These are phyloP conservation scores for Torrubiellomyces zombiae DNA, from an alignment of 2,329 filamentous ascomycete genomes.

Conservation along the genomic window DNA sequence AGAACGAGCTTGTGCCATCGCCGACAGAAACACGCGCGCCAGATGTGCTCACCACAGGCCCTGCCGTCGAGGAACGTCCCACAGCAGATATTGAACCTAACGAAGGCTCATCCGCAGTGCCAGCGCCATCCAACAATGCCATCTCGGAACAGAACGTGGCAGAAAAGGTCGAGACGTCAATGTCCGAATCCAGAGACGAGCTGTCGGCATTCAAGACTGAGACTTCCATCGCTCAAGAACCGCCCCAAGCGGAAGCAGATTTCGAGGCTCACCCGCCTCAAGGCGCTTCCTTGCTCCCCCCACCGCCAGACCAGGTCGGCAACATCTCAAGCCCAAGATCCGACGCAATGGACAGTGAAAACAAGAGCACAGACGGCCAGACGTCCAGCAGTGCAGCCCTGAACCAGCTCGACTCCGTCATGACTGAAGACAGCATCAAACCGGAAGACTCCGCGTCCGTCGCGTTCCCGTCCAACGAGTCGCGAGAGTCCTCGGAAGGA, in stretches of 20 bases:
- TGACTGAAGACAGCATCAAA: constrained; percentile 21
- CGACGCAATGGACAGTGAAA: constrained; percentile 11
- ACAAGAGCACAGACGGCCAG: constrained; percentile 12
- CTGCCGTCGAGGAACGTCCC: neutral
- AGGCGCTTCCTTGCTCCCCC: constrained; percentile 16
- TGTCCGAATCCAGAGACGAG: too few relatives aligned
- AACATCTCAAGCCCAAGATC: constrained; percentile 20
- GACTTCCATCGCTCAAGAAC: neutral
- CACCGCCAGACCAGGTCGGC: constrained; percentile 22
- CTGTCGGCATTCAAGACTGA: too few relatives aligned
- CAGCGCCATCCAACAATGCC: too few relatives aligned
- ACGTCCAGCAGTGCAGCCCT: constrained; percentile 9
- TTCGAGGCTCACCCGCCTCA: neutral
- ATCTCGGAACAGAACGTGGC: too few relatives aligned
- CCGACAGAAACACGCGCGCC: neutral
- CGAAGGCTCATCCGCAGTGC: too few relatives aligned
- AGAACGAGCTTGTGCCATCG: constrained; percentile 27
- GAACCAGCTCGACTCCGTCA: constrained; percentile 14
- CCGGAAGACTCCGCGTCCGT: constrained; percentile 22
- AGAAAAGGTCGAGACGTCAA: too few relatives aligned
- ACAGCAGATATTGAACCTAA: neutral
- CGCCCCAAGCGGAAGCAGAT: neutral
- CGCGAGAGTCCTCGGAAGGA: constrained; percentile 13
- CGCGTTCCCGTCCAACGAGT: constrained; percentile 12
- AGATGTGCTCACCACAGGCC: neutral